Percentiles rank a stretch among this genome's conserved stretches.
Evolutionary conservation across 208 protist species (phyloP).

Genomic region (Leishmania tropica): DNA sequence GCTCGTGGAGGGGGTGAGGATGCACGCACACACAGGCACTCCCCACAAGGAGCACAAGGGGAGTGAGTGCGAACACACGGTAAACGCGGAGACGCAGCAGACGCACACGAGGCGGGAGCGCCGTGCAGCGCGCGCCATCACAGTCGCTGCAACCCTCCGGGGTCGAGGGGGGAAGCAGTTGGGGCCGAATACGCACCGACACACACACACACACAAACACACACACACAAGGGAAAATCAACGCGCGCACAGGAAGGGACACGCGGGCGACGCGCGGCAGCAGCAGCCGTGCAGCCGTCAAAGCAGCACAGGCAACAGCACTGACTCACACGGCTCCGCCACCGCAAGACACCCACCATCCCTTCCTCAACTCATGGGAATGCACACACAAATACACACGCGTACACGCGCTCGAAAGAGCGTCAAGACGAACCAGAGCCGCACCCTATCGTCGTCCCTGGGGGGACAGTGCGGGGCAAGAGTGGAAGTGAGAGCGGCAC

Average conservation of each 20-base stretch:
- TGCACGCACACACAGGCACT: background rate
- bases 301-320: background rate
- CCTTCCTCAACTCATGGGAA: constrained; percentile 13
- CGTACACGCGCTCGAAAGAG: background rate
- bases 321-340: background rate
- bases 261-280: background rate
- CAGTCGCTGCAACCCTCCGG: background rate
- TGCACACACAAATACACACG: background rate
- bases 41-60: background rate
- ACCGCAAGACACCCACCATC: background rate
- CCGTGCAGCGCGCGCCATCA: background rate
- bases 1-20: background rate
- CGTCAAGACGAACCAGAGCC: background rate
- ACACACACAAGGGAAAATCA: constrained; percentile 9
- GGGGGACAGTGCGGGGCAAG: background rate
- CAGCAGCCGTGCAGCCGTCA: background rate
- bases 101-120: background rate
- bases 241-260: constrained; percentile 1
- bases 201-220: background rate
- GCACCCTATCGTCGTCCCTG: background rate
- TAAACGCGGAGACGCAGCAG: background rate
- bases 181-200: background rate
- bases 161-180: background rate
- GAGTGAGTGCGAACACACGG: background rate
- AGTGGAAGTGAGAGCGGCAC: background rate